Percentiles rank a stretch among this genome's conserved stretches.
phyloP scores from a whole-genome alignment of 176 grass and related monocot genomes.

The Eragrostis nindensis region DNA sequence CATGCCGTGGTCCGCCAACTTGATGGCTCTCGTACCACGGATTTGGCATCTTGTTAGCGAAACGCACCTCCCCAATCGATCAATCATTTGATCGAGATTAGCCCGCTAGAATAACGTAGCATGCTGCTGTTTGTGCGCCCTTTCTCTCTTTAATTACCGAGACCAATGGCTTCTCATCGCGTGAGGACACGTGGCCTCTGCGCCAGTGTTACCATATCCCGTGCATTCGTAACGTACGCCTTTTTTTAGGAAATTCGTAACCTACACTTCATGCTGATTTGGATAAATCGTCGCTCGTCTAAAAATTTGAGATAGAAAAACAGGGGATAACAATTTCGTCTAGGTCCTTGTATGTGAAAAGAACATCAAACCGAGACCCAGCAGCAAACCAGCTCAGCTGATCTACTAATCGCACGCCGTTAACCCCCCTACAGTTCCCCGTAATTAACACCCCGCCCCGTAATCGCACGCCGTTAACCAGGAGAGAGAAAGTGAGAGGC shows the following conservation, averaged over 20 bases:
- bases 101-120: conserved; percentile 16
- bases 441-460: background rate
- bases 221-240: no score
- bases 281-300: no score
- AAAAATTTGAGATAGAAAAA: no score
- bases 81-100: background rate
- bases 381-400: background rate
- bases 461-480: conserved; percentile 21
- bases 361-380: background rate
- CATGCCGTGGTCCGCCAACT: no score
- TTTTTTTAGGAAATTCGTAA: no score
- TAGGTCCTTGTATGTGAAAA: background rate
- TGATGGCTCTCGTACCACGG: background rate
- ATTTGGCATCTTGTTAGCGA: conserved; percentile 15
- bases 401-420: background rate
- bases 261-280: no score
- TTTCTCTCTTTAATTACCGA: background rate
- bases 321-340: background rate
- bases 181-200: no score
- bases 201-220: no score
- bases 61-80: background rate
- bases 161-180: no score
- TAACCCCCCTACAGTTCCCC: background rate
- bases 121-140: background rate
- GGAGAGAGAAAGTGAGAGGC: conserved; percentile 24